These are phyloP conservation scores for Geranomyces michiganensis DNA, from an alignment of 192 early-diverging fungal species.

Conservation along the genomic window DNA sequence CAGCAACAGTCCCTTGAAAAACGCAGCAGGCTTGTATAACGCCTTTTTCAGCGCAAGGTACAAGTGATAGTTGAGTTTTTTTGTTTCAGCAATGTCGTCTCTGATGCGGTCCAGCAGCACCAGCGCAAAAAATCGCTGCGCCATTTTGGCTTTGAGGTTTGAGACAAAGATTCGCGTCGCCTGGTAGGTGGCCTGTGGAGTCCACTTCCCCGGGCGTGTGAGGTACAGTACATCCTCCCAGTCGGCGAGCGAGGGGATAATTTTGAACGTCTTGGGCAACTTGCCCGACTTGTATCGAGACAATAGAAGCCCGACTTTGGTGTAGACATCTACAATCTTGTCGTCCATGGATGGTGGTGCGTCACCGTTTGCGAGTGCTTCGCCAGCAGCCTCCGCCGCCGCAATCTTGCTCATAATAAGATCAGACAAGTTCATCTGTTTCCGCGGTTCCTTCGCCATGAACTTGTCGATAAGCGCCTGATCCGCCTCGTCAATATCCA, in stretches of 20 bases:
- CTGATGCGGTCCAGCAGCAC: conserved; percentile 90
- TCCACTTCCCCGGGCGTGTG: conserved; percentile 90
- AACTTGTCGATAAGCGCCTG: conserved; percentile 87
- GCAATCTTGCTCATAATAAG: conserved; percentile 96
- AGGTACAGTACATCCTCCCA: conserved; percentile 97
- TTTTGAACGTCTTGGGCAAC: conserved; percentile 98
- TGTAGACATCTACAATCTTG: conserved; percentile 93
- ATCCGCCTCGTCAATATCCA: conserved; percentile 73
- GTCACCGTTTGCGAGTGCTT: conserved; percentile 32
- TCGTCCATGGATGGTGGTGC: conserved; percentile 64
- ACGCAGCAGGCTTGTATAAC: conserved; percentile 94
- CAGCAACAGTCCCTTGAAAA: conserved; percentile 96
- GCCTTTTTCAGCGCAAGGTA: conserved; percentile 97
- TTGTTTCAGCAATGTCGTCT: conserved; percentile 94
- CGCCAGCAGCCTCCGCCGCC: conserved; percentile 54
- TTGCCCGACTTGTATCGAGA: conserved; percentile 92
- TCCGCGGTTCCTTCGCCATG: conserved; percentile 78
- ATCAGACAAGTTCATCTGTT: conserved; percentile 90
- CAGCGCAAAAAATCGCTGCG: conserved; percentile 86
- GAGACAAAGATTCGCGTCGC: conserved; percentile 96
- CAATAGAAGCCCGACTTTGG: conserved; percentile 88
- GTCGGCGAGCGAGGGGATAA: conserved; percentile 90
- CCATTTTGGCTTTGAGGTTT: conserved; percentile 92
- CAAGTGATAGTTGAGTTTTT: conserved; percentile 96
- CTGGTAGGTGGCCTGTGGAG: conserved; percentile 94